phyloP scores from a whole-genome alignment of 2,329 filamentous ascomycete species.

The Fusarium pseudograminearum region DNA sequence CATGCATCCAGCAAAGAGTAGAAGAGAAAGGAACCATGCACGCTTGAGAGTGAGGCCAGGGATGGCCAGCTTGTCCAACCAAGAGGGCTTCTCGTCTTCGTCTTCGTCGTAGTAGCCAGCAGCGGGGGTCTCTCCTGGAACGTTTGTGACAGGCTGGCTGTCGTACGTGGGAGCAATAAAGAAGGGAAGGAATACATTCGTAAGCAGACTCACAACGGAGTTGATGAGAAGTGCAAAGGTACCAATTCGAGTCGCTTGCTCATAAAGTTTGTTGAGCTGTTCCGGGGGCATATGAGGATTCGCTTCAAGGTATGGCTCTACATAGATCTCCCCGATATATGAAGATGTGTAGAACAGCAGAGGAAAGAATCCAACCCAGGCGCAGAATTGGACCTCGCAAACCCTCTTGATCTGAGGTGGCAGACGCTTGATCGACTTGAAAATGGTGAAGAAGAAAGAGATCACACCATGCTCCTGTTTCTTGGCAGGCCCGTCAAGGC shows the following conservation, averaged over 20 bases:
- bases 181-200: constrained; percentile 87
- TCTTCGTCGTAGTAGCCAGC: constrained; percentile 49
- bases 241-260: constrained; percentile 85
- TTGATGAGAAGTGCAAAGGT: constrained; percentile 92
- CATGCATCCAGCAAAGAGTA: constrained; percentile 87
- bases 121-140: constrained; percentile 50
- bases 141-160: constrained; percentile 52
- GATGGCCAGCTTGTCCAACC: constrained; percentile 76
- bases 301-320: constrained; percentile 80
- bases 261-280: constrained; percentile 84
- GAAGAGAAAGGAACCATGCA: constrained; percentile 85
- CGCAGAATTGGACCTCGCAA: constrained; percentile 84
- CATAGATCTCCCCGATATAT: constrained; percentile 93
- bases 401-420: constrained; percentile 86
- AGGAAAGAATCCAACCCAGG: constrained; percentile 96
- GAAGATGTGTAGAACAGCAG: constrained; percentile 96
- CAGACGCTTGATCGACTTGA: constrained; percentile 79
- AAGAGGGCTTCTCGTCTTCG: constrained; percentile 53
- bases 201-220: constrained; percentile 83
- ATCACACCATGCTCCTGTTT: constrained; percentile 74
- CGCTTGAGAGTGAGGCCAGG: constrained; percentile 87
- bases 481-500: constrained; percentile 73
- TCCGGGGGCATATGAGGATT: constrained; percentile 82
- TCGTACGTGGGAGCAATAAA: constrained; percentile 86
- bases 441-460: constrained; percentile 83